These are phyloP conservation scores for Hebeloma cylindrosporum DNA, from an alignment of 768 basidiomycete genomes.

Conservation along the genomic window DNA sequence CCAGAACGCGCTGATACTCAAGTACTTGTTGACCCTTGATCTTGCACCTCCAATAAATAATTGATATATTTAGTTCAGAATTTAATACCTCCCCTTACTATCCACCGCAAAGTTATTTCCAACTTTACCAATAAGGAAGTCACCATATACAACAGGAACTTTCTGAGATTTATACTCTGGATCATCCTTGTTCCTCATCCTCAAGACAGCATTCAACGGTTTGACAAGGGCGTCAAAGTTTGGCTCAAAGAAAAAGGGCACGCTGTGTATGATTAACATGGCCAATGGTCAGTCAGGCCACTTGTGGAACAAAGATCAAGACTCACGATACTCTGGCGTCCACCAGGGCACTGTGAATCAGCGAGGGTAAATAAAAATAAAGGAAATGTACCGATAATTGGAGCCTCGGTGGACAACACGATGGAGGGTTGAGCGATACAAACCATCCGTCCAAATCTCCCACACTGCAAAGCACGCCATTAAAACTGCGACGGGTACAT, in stretches of 20 bases:
- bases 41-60: too few relatives aligned
- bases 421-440: conserved; percentile 87
- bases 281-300: conserved; percentile 6
- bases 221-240: conserved; percentile 72
- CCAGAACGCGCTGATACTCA: too few relatives aligned
- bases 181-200: conserved; percentile 31
- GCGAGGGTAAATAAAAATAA: background rate
- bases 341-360: background rate
- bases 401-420: conserved; percentile 76
- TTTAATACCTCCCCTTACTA: conserved; percentile 42
- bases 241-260: conserved; percentile 95
- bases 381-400: conserved; percentile 58
- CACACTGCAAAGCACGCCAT: conserved; percentile 56
- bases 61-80: too few relatives aligned
- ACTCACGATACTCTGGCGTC: conserved; percentile 75
- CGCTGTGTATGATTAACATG: conserved; percentile 44
- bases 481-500: background rate
- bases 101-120: conserved; percentile 61
- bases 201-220: conserved; percentile 62
- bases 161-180: conserved; percentile 18
- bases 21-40: too few relatives aligned
- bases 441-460: conserved; percentile 87
- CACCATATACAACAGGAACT: conserved; percentile 71
- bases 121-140: conserved; percentile 75
- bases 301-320: background rate